These are phyloP conservation scores for Wilhelminamyces savonicus DNA, from an alignment of 805 yeast species.

Conservation along the genomic window DNA sequence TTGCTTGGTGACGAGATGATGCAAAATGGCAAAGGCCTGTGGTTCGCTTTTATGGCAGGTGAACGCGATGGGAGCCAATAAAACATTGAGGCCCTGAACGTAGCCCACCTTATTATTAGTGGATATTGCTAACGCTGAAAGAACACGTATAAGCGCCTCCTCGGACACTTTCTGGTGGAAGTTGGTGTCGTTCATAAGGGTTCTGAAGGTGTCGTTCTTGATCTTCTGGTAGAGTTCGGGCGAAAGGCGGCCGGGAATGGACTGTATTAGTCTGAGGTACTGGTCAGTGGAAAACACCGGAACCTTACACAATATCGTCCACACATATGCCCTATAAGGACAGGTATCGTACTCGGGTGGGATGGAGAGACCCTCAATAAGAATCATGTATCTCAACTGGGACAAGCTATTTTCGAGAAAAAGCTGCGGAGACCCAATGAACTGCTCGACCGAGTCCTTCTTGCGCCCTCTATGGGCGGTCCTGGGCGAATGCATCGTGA, in stretches of 20 bases:
- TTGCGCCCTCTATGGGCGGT: conserved; percentile 11
- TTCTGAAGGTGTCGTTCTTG: conserved; percentile 79
- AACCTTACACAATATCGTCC: conserved; percentile 71
- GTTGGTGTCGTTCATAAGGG: conserved; percentile 64
- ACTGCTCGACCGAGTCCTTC: conserved; percentile 15
- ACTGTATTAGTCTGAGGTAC: conserved; percentile 47
- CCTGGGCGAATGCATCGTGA: not conserved
- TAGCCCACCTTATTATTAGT: conserved; percentile 37
- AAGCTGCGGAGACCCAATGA: conserved; percentile 14
- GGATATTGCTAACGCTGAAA: conserved; percentile 65
- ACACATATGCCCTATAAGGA: conserved; percentile 67
- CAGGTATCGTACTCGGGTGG: conserved; percentile 47
- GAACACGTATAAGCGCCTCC: conserved; percentile 56
- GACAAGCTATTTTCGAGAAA: conserved; percentile 9
- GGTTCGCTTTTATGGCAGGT: conserved; percentile 70
- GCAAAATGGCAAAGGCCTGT: conserved; percentile 72
- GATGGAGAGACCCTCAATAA: conserved; percentile 33
- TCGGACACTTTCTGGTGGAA: conserved; percentile 69
- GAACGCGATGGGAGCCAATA: conserved; percentile 78
- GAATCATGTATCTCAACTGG: conserved; percentile 25
- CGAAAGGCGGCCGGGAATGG: conserved; percentile 41
- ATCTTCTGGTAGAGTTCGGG: conserved; percentile 62
- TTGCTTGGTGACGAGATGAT: conserved; percentile 51
- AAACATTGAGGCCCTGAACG: conserved; percentile 90
- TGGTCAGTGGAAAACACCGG: conserved; percentile 50